Base-by-base conservation (phyloP, 1,284 basidiomycete species). In the Hypsizygus ulmarius region DNA sequence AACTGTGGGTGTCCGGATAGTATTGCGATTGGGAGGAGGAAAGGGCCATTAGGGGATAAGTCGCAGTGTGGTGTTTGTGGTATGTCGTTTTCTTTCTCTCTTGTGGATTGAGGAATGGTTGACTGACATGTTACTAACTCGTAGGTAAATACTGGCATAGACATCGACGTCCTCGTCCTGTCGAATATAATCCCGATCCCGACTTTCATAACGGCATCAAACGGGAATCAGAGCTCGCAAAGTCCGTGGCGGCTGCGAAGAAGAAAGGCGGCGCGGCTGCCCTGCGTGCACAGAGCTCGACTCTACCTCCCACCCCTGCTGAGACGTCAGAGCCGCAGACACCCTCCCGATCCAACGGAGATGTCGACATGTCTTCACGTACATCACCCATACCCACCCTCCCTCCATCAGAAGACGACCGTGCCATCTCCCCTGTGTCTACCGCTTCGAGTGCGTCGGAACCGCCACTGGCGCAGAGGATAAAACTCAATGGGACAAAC, bases 41-140 rank as follows among this genome's bases (percentile, higher is more conserved):
- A 95, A 64, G 93, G 93, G 2, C 92, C 91, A 2, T 69, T 93
- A 48, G 93, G 94, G 18, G 87, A 93, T 62, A 93, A 94, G 68
- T 89, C 85, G 15, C 84, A 97, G 62, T 98, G 95, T 69, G 91
- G 89, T 34, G 80, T 83, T 25, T 97, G 95, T 69, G 92, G 94
- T 88, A 74, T 64, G 86, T 78, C 39, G 41, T 49, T 35, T 16
- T 6, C 18, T 44, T 35, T 35, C 45, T 43, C 39, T 44, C 43
- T 37, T 40, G 12, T 37, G 37, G 42, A 19, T 27, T 45, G 32
- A 12, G 18, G 35, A 4, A 12, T 28, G 21, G 43, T 39, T 33
- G 14, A 33, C 25, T 25, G 32, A 29, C 11, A 15, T 9, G 30
- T 36, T 14, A 40, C 37, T 37, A 16, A 54, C 27, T 59, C 53